These are phyloP conservation scores for Cutaneotrichosporon sp. DNA, from an alignment of 1,284 basidiomycete genomes.

Conservation along the genomic window DNA sequence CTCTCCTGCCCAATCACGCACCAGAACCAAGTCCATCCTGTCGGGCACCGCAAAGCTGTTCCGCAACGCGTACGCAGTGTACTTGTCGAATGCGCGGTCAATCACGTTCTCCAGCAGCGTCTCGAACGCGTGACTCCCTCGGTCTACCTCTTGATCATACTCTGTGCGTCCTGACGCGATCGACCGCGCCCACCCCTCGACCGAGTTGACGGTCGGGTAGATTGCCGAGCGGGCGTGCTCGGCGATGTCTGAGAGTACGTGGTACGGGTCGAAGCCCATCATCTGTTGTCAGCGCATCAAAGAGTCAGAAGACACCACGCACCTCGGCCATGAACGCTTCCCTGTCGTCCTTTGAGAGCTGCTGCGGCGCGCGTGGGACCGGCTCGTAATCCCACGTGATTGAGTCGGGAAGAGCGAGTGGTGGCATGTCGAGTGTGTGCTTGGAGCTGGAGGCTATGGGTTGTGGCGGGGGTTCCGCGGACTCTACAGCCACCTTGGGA, in stretches of 20 bases:
- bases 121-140: slow-evolving; percentile 50
- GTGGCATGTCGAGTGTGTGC: slow-evolving; percentile 33
- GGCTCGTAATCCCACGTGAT: slow-evolving; percentile 41
- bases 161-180: slow-evolving; percentile 25
- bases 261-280: slow-evolving; percentile 43
- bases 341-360: slow-evolving; percentile 35
- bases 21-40: slow-evolving; percentile 46
- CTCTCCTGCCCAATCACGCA: slow-evolving; percentile 15
- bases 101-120: slow-evolving; percentile 51
- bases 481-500: neutral
- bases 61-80: slow-evolving; percentile 49
- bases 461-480: neutral
- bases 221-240: slow-evolving; percentile 41
- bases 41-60: slow-evolving; percentile 52
- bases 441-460: slow-evolving; percentile 30
- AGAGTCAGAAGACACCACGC: slow-evolving; percentile 1
- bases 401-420: slow-evolving; percentile 33
- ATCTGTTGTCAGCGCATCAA: slow-evolving; percentile 29
- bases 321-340: slow-evolving; percentile 44
- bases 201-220: slow-evolving; percentile 34
- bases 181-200: slow-evolving; percentile 37
- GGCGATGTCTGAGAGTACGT: slow-evolving; percentile 42
- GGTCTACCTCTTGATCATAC: slow-evolving; percentile 35
- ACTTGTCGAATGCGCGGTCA: slow-evolving; percentile 51
- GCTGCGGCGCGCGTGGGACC: slow-evolving; percentile 9